A percentile compares a stretch with the other conserved stretches of the same genome.
Evolutionary conservation across 768 basidiomycete genomes (phyloP).

Genomic region (Cystofilobasidium ferigula): DNA sequence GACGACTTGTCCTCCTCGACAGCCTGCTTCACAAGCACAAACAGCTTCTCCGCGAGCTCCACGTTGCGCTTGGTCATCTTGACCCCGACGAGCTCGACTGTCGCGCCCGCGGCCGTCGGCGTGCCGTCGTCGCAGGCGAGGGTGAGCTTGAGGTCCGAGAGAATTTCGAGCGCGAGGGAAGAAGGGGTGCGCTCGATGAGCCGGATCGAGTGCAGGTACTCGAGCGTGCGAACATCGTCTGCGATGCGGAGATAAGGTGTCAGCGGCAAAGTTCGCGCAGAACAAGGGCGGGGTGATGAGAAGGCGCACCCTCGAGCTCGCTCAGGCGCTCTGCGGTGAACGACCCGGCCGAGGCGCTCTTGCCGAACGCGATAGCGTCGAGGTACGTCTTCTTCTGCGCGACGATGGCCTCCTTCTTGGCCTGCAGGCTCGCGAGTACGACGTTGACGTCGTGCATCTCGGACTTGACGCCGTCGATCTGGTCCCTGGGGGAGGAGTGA

Average conservation of each 20-base stretch:
- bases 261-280: background rate
- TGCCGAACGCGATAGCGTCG: slow-evolving; percentile 33
- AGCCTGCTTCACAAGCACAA: slow-evolving; percentile 29
- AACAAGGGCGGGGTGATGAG: background rate
- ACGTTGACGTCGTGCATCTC: slow-evolving; percentile 33
- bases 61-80: slow-evolving; percentile 19
- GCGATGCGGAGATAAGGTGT: background rate
- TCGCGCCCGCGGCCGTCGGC: slow-evolving; percentile 26
- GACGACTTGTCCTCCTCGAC: slow-evolving; percentile 15
- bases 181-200: slow-evolving; percentile 21
- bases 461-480: slow-evolving; percentile 33
- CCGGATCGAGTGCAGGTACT: slow-evolving; percentile 34
- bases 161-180: slow-evolving; percentile 28
- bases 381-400: slow-evolving; percentile 29
- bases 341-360: slow-evolving; percentile 33
- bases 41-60: slow-evolving; percentile 28
- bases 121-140: slow-evolving; percentile 28
- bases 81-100: slow-evolving; percentile 27
- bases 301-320: slow-evolving; percentile 34
- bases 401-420: slow-evolving; percentile 32
- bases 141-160: slow-evolving; percentile 30
- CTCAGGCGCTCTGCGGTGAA: slow-evolving; percentile 35
- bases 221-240: slow-evolving; percentile 36
- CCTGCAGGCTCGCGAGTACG: slow-evolving; percentile 32
- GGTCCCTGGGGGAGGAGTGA: slow-evolving; percentile 27